phyloP scores from a whole-genome alignment of 2,329 filamentous ascomycete genomes.

The Alternaria sp. region DNA sequence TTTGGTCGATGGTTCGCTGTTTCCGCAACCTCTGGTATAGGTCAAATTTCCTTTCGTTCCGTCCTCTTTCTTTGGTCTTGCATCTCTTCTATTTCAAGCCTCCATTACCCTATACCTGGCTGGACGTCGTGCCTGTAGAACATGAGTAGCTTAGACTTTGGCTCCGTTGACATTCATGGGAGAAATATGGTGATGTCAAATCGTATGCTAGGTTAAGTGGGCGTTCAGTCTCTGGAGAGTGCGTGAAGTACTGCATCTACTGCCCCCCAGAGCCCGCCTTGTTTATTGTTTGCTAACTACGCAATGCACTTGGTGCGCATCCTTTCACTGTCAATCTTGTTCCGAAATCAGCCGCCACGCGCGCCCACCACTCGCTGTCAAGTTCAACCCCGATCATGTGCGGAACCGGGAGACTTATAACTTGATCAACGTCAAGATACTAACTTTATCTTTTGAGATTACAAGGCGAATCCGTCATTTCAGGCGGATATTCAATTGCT shows the following conservation, averaged over 20 bases:
- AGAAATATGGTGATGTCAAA: not conserved
- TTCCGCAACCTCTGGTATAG: not conserved
- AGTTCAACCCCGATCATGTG: rapidly evolving
- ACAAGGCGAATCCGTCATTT: no score
- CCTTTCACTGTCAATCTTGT: not conserved
- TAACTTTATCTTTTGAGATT: not conserved
- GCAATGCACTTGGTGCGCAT: not conserved
- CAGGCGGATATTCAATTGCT: not conserved
- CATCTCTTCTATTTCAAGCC: not conserved
- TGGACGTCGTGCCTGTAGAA: no score
- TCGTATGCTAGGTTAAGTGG: rapidly evolving
- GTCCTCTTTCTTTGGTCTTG: not conserved
- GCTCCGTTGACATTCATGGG: not conserved
- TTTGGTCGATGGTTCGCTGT: not conserved
- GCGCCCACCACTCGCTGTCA: not conserved
- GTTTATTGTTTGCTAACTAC: not conserved
- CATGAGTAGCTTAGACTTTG: rapidly evolving
- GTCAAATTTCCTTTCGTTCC: not conserved
- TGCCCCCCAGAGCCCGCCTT: not conserved
- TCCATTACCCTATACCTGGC: no score
- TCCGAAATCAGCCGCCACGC: not conserved
- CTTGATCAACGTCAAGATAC: not conserved
- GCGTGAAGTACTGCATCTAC: not conserved
- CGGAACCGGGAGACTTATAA: not conserved
- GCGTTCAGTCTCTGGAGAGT: not conserved